Conservation (phyloP, 495 filamentous ascomycete genomes). For the Daldinia concentrica region DNA sequence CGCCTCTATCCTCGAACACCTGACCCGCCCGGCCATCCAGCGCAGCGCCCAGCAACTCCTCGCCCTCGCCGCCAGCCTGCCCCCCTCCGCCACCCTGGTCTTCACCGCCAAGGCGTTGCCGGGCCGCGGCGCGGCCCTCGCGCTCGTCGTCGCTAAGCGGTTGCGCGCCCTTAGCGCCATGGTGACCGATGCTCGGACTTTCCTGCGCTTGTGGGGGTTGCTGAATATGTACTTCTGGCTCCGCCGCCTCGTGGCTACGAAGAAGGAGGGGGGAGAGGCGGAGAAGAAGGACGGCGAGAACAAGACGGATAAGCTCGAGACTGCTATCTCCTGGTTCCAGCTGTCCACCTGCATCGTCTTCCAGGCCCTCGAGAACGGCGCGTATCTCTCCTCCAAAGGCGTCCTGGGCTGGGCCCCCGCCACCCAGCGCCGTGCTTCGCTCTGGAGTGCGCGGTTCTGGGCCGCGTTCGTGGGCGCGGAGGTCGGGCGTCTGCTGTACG, state of each 20-base stretch:
- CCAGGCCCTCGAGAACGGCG: conserved; percentile 85
- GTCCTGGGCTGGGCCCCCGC: conserved; percentile 68
- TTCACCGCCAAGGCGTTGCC: conserved; percentile 46
- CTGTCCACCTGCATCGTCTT: conserved; percentile 71
- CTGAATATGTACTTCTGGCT: conserved; percentile 82
- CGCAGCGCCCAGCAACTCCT: conserved; percentile 52
- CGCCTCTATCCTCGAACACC: conserved; percentile 51
- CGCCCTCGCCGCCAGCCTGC: conserved; percentile 52
- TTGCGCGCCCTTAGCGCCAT: conserved; percentile 61
- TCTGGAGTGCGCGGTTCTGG: conserved; percentile 86
- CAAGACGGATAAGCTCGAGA: conserved; percentile 51
- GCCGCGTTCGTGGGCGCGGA: conserved; percentile 79
- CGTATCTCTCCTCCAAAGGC: conserved; percentile 76
- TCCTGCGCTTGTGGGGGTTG: conserved; percentile 80
- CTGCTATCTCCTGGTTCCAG: conserved; percentile 70
- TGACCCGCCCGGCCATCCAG: conserved; percentile 50
- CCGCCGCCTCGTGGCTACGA: conserved; percentile 54
- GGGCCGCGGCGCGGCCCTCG: conserved; percentile 53
- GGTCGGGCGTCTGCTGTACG: conserved; percentile 68
- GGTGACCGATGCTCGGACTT: conserved; percentile 73
- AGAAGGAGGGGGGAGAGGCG: conserved; percentile 16
- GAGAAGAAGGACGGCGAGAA: conserved; percentile 3
- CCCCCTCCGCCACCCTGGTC: conserved; percentile 49
- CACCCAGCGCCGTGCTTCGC: conserved; percentile 63
- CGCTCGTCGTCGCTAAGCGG: conserved; percentile 53